These are phyloP conservation scores for Theileria annulata DNA, from an alignment of 169 alveolate genomes.

Conservation along the genomic window DNA sequence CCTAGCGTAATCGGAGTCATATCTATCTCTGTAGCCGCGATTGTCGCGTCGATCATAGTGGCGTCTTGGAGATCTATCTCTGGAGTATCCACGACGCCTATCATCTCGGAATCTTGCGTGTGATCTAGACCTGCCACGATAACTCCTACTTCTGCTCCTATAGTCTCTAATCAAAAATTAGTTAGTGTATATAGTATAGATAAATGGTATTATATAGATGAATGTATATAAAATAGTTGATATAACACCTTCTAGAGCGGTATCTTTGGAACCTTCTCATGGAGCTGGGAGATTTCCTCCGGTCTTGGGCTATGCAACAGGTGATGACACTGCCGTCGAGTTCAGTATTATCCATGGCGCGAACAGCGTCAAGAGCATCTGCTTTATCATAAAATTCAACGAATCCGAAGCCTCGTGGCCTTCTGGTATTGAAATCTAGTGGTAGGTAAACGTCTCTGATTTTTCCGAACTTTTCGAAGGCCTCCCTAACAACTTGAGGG, in stretches of 20 bases:
- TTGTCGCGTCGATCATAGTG: conserved; percentile 22
- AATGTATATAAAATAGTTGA: not conserved
- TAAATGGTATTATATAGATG: not conserved
- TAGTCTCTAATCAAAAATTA: not conserved
- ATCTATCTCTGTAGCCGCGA: conserved; percentile 28
- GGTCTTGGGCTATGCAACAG: conserved; percentile 87
- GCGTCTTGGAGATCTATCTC: conserved; percentile 35
- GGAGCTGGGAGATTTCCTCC: conserved; percentile 87
- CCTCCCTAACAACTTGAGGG: conserved; percentile 78
- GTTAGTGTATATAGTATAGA: not conserved
- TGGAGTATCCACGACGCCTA: conserved; percentile 39
- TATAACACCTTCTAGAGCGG: conserved; percentile 1
- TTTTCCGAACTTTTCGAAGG: conserved; percentile 82
- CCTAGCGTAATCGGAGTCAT: not conserved
- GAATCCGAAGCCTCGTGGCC: conserved; percentile 90
- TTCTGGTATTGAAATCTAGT: conserved; percentile 75
- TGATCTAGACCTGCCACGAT: conserved; percentile 27
- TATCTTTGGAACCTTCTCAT: conserved; percentile 74
- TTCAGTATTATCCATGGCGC: conserved; percentile 80
- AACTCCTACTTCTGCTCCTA: conserved; percentile 5
- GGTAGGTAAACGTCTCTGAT: conserved; percentile 87
- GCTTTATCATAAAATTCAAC: conserved; percentile 85
- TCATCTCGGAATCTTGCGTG: conserved; percentile 51
- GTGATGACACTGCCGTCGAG: conserved; percentile 85
- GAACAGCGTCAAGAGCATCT: conserved; percentile 87